Conservation (phyloP, 1,284 basidiomycete species). For the Rhizoctonia solani region DNA sequence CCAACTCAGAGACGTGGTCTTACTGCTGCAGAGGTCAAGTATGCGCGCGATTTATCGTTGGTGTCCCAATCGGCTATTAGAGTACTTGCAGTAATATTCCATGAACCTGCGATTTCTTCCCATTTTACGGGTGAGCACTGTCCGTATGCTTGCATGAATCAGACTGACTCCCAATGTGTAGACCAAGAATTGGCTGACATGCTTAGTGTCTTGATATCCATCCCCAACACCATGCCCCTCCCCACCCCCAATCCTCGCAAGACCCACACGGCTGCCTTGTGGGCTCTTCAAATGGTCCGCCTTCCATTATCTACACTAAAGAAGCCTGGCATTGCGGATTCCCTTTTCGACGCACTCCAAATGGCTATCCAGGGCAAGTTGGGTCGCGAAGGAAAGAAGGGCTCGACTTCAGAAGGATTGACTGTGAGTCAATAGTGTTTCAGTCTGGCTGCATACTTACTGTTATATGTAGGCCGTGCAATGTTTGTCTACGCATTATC, state of each 20-base stretch:
- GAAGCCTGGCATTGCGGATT: constrained; percentile 55
- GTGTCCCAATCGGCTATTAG: constrained; percentile 68
- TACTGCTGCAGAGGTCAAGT: constrained; percentile 72
- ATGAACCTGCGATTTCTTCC: constrained; percentile 58
- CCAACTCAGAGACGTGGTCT: constrained; percentile 67
- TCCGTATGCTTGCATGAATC: constrained; percentile 40
- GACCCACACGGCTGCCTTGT: constrained; percentile 73
- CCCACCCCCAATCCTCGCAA: constrained; percentile 82
- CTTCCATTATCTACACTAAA: constrained; percentile 61
- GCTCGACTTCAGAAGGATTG: constrained; percentile 70
- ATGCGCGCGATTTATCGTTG: constrained; percentile 73
- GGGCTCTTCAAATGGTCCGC: constrained; percentile 68
- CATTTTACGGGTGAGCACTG: constrained; percentile 60
- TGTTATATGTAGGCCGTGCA: constrained; percentile 34
- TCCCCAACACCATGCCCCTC: constrained; percentile 65
- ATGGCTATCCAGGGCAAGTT: constrained; percentile 80
- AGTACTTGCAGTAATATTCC: constrained; percentile 62
- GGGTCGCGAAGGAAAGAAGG: constrained; percentile 83
- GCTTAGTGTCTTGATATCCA: constrained; percentile 64
- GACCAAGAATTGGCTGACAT: constrained; percentile 62
- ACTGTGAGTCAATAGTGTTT: constrained; percentile 9
- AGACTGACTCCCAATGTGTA: constrained; percentile 43
- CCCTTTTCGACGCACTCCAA: constrained; percentile 67
- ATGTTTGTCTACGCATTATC: constrained; percentile 31
- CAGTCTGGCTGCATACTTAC: background rate